Evolutionary conservation across 2,329 filamentous ascomycete species (phyloP), one percentile per base, ranked within the genome.

Genomic region (Verticillium nubilum): DNA sequence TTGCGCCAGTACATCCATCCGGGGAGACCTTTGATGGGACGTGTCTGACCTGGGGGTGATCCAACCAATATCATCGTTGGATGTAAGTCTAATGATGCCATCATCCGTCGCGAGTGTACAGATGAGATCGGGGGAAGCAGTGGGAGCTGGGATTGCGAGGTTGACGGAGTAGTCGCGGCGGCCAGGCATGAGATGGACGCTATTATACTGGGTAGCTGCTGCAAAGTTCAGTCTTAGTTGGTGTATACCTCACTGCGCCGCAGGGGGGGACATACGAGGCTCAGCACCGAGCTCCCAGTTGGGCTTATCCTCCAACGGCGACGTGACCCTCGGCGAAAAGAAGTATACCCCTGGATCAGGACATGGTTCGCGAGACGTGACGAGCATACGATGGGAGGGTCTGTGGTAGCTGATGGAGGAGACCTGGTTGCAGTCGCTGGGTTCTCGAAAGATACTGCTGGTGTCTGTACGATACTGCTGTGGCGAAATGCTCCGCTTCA

Each of bases 401-500:
- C 69, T 65, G 58, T 81, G 77, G 58, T 80, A 82, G 59, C 75
- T 74, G 63, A 85, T 76, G 5, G 78, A 79, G 9, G 78, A 78
- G 57, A 80, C 72, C 50, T 77, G 70, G 6, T 69, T 68, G 15
- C 72, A 47, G n/a, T 47, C n/a, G 7, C 42, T 3, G 42, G 17
- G 7, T 47, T 19, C n/a, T 47, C n/a, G n/a, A 23, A 47, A 12
- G 23, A 7, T 3, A 23, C 9, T n/a, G n/a, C n/a, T 25, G 9
- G 29, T 31, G 29, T 7, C 13, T 7, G 13, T 31, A 13, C 29
- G 29, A 10, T 23, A 19, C n/a, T 12, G n/a, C 7, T 7, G 7
- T 4, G 7, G 19, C 19, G 42, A 47, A 5, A 10, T n/a, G 2
- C 42, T 23, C 17, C 6, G 42, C 3, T 9, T 10, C 3, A 47